These are phyloP conservation scores for Phlyctochytrium bullatum DNA, from an alignment of 192 early-diverging fungal genomes.

Conservation along the genomic window DNA sequence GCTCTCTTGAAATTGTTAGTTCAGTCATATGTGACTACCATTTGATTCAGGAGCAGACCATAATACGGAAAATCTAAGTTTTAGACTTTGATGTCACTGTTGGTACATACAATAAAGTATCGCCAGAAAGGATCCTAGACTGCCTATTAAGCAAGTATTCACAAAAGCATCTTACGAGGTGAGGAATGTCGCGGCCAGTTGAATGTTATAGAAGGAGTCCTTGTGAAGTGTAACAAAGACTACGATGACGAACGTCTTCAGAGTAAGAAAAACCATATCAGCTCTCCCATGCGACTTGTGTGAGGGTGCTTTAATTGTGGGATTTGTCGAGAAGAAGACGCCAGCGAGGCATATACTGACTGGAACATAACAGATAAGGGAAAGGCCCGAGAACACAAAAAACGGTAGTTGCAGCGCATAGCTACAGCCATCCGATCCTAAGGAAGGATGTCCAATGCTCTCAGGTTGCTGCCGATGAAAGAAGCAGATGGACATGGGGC, in stretches of 20 bases:
- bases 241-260: conserved; percentile 5
- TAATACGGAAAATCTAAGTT: conserved; percentile 14
- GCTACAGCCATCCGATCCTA: neutral
- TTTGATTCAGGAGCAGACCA: conserved; percentile 9
- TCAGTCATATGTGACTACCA: neutral
- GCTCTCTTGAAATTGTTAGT: neutral
- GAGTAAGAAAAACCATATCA: conserved; percentile 8
- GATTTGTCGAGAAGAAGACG: conserved; percentile 17
- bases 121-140: neutral
- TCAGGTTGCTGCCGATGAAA: neutral
- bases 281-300: conserved; percentile 12
- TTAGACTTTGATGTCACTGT: neutral
- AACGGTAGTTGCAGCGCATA: neutral
- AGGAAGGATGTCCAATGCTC: neutral
- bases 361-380: conserved; percentile 8
- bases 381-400: neutral
- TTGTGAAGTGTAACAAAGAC: neutral
- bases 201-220: neutral
- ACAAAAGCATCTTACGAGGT: neutral
- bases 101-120: conserved; percentile 1
- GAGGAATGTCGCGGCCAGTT: neutral
- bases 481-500: neutral
- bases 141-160: neutral
- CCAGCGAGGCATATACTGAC: conserved; percentile 7
- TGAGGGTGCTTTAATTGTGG: conserved; percentile 2